Percentiles rank a stretch among this genome's conserved stretches.
These are phyloP conservation scores for Magnolia officinalis DNA, from an alignment of 164 flowering plant species.

Conservation along the genomic window DNA sequence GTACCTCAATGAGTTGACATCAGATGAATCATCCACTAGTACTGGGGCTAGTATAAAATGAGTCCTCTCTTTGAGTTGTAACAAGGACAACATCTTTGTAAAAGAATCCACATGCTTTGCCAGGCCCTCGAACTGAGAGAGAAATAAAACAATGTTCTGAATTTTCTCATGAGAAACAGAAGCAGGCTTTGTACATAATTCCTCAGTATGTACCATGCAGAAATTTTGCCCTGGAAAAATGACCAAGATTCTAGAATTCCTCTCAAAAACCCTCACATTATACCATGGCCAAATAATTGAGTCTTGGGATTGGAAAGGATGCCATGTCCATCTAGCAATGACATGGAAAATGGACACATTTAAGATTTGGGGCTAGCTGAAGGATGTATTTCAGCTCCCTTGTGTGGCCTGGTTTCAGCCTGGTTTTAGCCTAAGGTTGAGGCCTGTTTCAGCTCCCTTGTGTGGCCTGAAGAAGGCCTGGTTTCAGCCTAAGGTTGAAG, in stretches of 20 bases:
- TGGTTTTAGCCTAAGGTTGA: no score
- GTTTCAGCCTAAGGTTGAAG: no score
- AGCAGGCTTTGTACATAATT: conserved; percentile 44
- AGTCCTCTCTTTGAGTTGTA: conserved; percentile 42
- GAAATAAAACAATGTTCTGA: conserved; percentile 67
- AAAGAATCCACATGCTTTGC: conserved; percentile 75
- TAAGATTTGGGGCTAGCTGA: no score
- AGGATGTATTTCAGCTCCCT: no score
- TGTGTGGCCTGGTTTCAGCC: no score
- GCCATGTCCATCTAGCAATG: no score
- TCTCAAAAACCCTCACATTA: no score
- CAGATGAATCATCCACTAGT: conserved; percentile 52
- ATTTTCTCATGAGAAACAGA: conserved; percentile 53
- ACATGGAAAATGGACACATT: no score
- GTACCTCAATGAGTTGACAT: conserved; percentile 53
- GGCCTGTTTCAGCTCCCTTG: no score
- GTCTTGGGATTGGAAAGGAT: no score
- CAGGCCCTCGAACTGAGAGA: conserved; percentile 63
- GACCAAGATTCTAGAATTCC: neutral
- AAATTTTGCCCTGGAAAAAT: conserved; percentile 64
- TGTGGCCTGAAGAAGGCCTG: no score
- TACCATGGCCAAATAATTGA: no score
- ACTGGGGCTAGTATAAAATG: conserved; percentile 57
- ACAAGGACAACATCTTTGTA: conserved; percentile 51
- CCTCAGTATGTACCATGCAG: conserved; percentile 66